Base-by-base conservation (phyloP, 495 filamentous ascomycete genomes). In the Aspergillus heteromorphus region DNA sequence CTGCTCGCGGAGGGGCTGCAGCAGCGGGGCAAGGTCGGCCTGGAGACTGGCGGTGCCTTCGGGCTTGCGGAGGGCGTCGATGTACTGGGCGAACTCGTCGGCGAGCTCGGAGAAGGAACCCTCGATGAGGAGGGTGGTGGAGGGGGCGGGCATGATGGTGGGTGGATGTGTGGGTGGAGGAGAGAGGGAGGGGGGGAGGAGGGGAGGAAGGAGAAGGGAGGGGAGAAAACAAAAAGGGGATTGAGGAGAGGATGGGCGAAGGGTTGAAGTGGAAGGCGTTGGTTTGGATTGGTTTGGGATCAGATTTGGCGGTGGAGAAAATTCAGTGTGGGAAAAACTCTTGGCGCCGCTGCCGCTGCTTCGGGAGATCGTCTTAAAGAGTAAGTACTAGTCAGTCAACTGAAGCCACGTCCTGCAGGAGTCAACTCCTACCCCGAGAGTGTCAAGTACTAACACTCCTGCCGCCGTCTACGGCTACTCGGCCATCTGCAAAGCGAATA, bases 101-200 rank as follows among this genome's bases (percentile, higher is more conserved):
- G 86, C 83, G 67, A 96, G 81, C 76, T 97, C 91, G 63, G 86
- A 83, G 71, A 96, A 95, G 57, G 75, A 80, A 65, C 91, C 92
- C 75, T 97, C 92, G 69, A 97, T 91, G 69, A 97, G 88, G 71
- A 92, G 79, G 65, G 78, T 81, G 58, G 70, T 79, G 48, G 75
- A 68, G 56, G 77, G 76, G 55, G 73, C 77, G 61, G 78, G 77
- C 78, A 81, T 81, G 65, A 21, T 59, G 55, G 23, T 27, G 42
- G 62, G 48, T 18, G 42, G 45, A 38, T 19, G 49, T 38, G 57
- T 54, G 34, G 55, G 53, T 31, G 51, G 30, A 40, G 54, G 49
- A 54, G 29, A 16, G 25, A 25, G 17, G 2, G 42, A 20, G 18
- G 41, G 19, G 41, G 20, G 17, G 18, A 27, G 42, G 7, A 27